These are phyloP conservation scores for Leccinum aurantiacum DNA, from an alignment of 768 basidiomycete species.

Conservation along the genomic window DNA sequence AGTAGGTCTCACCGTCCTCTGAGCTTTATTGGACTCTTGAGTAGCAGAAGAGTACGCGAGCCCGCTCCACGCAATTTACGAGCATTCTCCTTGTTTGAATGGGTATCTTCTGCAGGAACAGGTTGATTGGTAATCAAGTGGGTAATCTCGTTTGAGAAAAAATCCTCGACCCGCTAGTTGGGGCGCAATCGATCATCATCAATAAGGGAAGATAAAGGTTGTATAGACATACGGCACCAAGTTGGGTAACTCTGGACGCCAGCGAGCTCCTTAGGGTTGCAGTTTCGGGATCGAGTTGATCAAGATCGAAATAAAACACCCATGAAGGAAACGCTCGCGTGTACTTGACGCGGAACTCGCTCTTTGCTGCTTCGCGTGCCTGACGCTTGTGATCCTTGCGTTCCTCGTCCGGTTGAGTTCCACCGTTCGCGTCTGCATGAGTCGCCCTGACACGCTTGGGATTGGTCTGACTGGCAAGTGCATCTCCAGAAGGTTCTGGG, in stretches of 20 bases:
- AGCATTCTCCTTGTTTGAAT: constrained; percentile 69
- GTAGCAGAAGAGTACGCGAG: constrained; percentile 27
- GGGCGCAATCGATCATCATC: constrained; percentile 4
- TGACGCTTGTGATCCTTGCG: constrained; percentile 48
- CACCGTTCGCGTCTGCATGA: constrained; percentile 20
- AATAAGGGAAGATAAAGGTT: not conserved
- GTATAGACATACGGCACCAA: constrained; percentile 71
- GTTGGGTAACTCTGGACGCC: constrained; percentile 54
- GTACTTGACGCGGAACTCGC: constrained; percentile 83
- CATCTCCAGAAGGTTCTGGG: constrained; percentile 45
- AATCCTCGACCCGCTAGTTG: constrained; percentile 74
- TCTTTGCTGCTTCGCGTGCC: constrained; percentile 55
- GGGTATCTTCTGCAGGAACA: constrained; percentile 34
- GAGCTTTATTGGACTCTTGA: constrained; percentile 68
- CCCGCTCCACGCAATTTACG: constrained; percentile 31
- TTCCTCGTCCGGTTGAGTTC: constrained; percentile 34
- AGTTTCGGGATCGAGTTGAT: constrained; percentile 40
- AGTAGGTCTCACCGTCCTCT: constrained; percentile 49
- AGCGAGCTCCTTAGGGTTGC: constrained; percentile 42
- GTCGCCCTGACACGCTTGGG: constrained; percentile 48
- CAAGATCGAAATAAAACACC: constrained; percentile 83
- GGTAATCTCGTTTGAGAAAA: constrained; percentile 84
- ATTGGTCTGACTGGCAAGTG: constrained; percentile 19
- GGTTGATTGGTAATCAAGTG: constrained; percentile 79
- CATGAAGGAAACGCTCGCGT: constrained; percentile 79